Percentiles rank a stretch among this genome's conserved stretches.
Evolutionary conservation across 192 early-diverging fungal species (phyloP).

Genomic region (Coemansia sp.): DNA sequence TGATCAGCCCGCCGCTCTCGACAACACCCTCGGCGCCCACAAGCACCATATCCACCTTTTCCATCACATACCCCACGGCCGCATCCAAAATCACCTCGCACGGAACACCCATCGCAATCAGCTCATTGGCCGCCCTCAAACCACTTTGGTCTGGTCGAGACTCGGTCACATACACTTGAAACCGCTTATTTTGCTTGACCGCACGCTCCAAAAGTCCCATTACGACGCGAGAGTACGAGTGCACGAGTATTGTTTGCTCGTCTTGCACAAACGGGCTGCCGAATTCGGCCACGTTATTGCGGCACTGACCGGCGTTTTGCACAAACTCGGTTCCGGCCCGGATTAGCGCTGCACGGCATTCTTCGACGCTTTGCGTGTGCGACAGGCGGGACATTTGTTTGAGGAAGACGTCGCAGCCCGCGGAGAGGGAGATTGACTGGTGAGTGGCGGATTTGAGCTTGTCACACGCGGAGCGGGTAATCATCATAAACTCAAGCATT

Average conservation of each 20-base stretch:
- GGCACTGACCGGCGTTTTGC: conserved; percentile 65
- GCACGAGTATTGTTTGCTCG: conserved; percentile 82
- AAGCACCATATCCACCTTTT: conserved; percentile 93
- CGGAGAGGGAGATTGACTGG: conserved; percentile 78
- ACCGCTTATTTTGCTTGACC: conserved; percentile 72
- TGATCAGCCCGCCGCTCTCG: conserved; percentile 96
- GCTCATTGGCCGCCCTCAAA: conserved; percentile 63
- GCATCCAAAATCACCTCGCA: conserved; percentile 85
- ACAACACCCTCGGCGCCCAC: conserved; percentile 98
- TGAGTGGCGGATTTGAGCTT: conserved; percentile 66
- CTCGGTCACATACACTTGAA: conserved; percentile 93
- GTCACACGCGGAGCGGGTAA: conserved; percentile 65
- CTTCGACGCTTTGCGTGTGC: conserved; percentile 63
- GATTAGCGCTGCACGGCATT: conserved; percentile 67
- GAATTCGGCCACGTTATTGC: conserved; percentile 75
- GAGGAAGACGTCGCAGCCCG: conserved; percentile 85
- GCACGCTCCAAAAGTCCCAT: conserved; percentile 79
- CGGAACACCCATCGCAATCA: conserved; percentile 74
- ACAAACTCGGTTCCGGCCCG: conserved; percentile 71
- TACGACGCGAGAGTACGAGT: conserved; percentile 94
- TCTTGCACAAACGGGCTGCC: conserved; percentile 81
- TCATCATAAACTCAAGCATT: conserved; percentile 83
- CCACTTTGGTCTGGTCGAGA: conserved; percentile 66
- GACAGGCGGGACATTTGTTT: conserved; percentile 43
- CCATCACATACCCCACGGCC: conserved; percentile 92